phyloP scores from a whole-genome alignment of 176 grass and related monocot species.

The Pontederia crassipes region DNA sequence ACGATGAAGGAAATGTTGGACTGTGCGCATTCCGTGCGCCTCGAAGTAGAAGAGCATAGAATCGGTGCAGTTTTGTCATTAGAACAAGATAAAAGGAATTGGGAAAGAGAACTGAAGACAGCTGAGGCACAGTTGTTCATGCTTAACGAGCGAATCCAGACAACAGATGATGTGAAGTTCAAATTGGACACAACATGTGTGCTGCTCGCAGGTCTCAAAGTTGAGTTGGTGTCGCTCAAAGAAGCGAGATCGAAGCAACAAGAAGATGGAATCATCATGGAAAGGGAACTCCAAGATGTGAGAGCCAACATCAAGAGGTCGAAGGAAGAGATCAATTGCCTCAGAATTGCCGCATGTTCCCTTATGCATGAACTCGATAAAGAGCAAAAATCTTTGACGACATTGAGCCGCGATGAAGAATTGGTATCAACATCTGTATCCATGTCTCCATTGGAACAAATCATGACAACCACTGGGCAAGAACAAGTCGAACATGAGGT shows the following conservation, averaged over 20 bases:
- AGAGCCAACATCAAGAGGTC: not conserved
- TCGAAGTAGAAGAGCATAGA: constrained; percentile 54
- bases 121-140: constrained; percentile 35
- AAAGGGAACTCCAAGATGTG: constrained; percentile 6
- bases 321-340: constrained; percentile 7
- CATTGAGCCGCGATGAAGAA: constrained; percentile 2
- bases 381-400: not conserved
- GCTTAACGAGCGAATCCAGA: constrained; percentile 22
- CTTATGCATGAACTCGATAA: constrained; percentile 9
- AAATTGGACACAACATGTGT: constrained; percentile 36
- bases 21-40: constrained; percentile 48
- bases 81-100: constrained; percentile 40
- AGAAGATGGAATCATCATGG: not conserved
- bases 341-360: constrained; percentile 3
- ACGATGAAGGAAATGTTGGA: constrained; percentile 38
- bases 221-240: constrained; percentile 32
- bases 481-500: constrained; percentile 7
- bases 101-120: constrained; percentile 59
- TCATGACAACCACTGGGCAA: not conserved
- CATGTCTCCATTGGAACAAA: constrained; percentile 6
- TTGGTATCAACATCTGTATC: not conserved
- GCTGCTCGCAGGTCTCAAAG: constrained; percentile 32
- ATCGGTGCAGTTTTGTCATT: constrained; percentile 37
- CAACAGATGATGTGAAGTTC: constrained; percentile 39
- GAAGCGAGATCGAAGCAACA: constrained; percentile 4